These are phyloP conservation scores for Leccinum sublutescens DNA, from an alignment of 768 basidiomycete species.

Conservation along the genomic window DNA sequence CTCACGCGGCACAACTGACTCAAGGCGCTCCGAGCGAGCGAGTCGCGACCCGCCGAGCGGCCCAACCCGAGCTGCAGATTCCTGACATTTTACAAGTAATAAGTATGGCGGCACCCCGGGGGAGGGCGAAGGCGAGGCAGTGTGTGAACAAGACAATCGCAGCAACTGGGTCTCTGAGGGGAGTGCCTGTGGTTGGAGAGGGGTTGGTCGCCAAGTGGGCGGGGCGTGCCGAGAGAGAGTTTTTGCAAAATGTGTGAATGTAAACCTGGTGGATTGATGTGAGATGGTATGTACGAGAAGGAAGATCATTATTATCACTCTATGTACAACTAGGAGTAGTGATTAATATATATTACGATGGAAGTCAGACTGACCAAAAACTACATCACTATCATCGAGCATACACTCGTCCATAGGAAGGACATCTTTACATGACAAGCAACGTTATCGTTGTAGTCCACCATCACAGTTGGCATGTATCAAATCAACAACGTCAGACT, in stretches of 20 bases:
- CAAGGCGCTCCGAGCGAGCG: slow-evolving; percentile 5
- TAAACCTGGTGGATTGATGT: no score
- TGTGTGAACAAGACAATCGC: slow-evolving; percentile 10
- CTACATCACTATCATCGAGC: neutral
- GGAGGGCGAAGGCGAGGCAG: neutral
- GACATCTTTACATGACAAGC: no score
- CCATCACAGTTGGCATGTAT: no score
- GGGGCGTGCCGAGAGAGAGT: slow-evolving; percentile 38
- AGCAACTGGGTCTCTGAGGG: slow-evolving; percentile 19
- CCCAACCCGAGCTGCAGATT: slow-evolving; percentile 26
- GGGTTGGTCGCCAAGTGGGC: slow-evolving; percentile 43
- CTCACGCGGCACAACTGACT: no score
- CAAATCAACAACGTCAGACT: no score
- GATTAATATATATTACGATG: neutral
- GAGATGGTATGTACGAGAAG: no score
- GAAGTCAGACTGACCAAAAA: neutral
- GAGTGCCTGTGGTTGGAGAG: slow-evolving; percentile 13
- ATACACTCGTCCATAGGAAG: neutral
- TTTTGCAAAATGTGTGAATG: no score
- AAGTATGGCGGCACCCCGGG: slow-evolving; percentile 15
- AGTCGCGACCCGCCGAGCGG: slow-evolving; percentile 1
- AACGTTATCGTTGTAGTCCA: no score
- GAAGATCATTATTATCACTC: no score
- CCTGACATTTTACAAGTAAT: slow-evolving; percentile 25
- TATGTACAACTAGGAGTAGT: neutral